Evolutionary conservation across 352 stramenopile genomes (phyloP).

Genomic region (Pythium phragmiticola): DNA sequence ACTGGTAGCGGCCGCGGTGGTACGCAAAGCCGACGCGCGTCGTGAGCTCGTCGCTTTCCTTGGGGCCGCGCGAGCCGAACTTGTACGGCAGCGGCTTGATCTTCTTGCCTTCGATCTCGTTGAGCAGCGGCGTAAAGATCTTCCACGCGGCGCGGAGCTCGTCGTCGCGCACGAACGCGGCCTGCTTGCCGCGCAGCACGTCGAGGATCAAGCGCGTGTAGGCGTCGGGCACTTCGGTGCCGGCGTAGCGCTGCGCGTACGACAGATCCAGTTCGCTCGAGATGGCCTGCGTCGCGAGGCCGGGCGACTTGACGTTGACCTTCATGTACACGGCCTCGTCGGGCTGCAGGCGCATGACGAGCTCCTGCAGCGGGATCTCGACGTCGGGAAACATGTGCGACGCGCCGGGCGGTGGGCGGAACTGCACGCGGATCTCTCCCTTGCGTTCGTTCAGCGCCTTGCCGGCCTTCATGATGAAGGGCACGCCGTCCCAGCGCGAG

Average conservation of each 20-base stretch:
- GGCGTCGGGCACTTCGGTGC: slow-evolving; percentile 92
- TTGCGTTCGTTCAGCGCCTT: slow-evolving; percentile 98
- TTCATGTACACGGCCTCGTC: slow-evolving; percentile 97
- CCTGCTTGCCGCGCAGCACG: slow-evolving; percentile 94
- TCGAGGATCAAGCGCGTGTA: slow-evolving; percentile 98
- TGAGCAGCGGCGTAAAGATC: slow-evolving; percentile 98
- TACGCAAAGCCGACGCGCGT: slow-evolving; percentile 72
- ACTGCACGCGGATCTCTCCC: slow-evolving; percentile 97
- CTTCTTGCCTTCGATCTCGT: slow-evolving; percentile 93
- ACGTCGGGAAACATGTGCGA: slow-evolving; percentile 90
- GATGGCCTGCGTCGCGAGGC: slow-evolving; percentile 88
- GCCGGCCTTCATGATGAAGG: slow-evolving; percentile 98
- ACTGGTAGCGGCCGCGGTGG: slow-evolving; percentile 76
- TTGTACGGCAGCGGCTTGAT: slow-evolving; percentile 92
- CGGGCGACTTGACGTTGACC: slow-evolving; percentile 96
- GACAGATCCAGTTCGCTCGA: slow-evolving; percentile 96
- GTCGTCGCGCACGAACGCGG: slow-evolving; percentile 97
- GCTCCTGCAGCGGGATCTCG: slow-evolving; percentile 92
- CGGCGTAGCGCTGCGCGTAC: slow-evolving; percentile 90
- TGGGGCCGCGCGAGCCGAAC: slow-evolving; percentile 92
- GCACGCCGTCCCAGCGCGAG: slow-evolving; percentile 94
- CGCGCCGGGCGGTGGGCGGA: slow-evolving; percentile 90
- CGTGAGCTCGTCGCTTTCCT: slow-evolving; percentile 85
- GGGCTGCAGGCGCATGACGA: slow-evolving; percentile 97
- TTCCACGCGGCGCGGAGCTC: slow-evolving; percentile 96